These are phyloP conservation scores for Irpex sp. DNA, from an alignment of 1,284 basidiomycete species.

Conservation along the genomic window DNA sequence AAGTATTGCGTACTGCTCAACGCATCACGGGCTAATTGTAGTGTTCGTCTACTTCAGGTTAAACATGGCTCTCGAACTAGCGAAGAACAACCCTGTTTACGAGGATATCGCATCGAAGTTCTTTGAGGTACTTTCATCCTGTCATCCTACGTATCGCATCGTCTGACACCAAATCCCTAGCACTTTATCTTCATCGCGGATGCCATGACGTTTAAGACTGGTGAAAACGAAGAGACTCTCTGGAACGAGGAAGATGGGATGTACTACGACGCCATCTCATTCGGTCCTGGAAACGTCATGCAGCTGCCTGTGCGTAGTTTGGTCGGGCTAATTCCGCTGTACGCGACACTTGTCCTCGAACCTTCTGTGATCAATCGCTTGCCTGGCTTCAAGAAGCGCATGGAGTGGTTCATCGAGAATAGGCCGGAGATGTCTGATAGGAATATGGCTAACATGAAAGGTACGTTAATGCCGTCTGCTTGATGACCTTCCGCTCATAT, in stretches of 20 bases:
- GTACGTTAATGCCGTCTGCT: slow-evolving; percentile 34
- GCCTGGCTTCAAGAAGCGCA: slow-evolving; percentile 96
- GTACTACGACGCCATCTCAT: slow-evolving; percentile 97
- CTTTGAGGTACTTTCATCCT: slow-evolving; percentile 64
- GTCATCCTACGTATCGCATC: slow-evolving; percentile 7
- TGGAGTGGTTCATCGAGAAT: slow-evolving; percentile 98
- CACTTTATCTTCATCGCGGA: slow-evolving; percentile 97
- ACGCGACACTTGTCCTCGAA: slow-evolving; percentile 92
- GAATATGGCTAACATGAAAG: slow-evolving; percentile 97
- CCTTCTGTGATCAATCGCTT: slow-evolving; percentile 86
- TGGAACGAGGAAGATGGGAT: slow-evolving; percentile 98
- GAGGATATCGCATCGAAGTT: slow-evolving; percentile 99
- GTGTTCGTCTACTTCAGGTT: slow-evolving; percentile 49
- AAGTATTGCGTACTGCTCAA: slow-evolving; percentile 17
- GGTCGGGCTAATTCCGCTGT: slow-evolving; percentile 94
- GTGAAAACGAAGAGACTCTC: slow-evolving; percentile 75
- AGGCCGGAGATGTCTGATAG: slow-evolving; percentile 81
- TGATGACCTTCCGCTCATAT: not conserved
- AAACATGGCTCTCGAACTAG: slow-evolving; percentile 95
- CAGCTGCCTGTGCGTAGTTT: slow-evolving; percentile 92
- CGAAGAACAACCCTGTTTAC: slow-evolving; percentile 96
- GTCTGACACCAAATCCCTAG: slow-evolving; percentile 33
- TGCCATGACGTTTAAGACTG: slow-evolving; percentile 91
- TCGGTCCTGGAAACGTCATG: slow-evolving; percentile 80
- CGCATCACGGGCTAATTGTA: not conserved